These are phyloP conservation scores for Aspergillus transmontanensis DNA, from an alignment of 2,329 filamentous ascomycete genomes.

Conservation along the genomic window DNA sequence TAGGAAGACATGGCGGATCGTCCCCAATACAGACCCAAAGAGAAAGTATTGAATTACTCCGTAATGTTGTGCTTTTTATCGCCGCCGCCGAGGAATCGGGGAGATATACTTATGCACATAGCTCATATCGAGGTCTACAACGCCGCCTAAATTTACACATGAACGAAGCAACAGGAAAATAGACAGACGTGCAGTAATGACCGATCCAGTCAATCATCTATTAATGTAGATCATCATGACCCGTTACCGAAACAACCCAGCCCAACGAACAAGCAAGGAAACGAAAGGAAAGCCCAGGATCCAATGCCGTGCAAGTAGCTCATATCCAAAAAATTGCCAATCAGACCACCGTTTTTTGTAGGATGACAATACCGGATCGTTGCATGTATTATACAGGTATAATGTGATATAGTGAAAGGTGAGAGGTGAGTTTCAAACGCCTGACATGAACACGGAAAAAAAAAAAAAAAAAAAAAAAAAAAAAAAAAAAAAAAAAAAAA, in stretches of 20 bases:
- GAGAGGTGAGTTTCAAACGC: conserved; percentile 31
- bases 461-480: background rate
- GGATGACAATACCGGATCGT: conserved; percentile 19
- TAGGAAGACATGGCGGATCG: too few species aligned
- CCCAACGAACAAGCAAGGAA: conserved; percentile 2
- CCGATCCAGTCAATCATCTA: conserved; percentile 15
- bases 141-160: background rate
- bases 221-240: conserved; percentile 12
- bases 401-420: conserved; percentile 30
- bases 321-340: conserved; percentile 10
- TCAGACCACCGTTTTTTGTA: conserved; percentile 8
- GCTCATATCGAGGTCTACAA: background rate
- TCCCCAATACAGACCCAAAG: too few species aligned
- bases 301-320: conserved; percentile 15
- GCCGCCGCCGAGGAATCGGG: too few species aligned
- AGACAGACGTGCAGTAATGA: background rate
- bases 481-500: background rate
- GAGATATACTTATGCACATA: background rate
- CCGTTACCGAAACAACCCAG: conserved; percentile 2
- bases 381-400: conserved; percentile 34
- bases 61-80: too few species aligned
- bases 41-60: too few species aligned
- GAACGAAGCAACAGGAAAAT: background rate
- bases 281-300: conserved; percentile 13
- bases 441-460: conserved; percentile 5